phyloP scores from a whole-genome alignment of 768 basidiomycete species.

The Kwoniella sp. region DNA sequence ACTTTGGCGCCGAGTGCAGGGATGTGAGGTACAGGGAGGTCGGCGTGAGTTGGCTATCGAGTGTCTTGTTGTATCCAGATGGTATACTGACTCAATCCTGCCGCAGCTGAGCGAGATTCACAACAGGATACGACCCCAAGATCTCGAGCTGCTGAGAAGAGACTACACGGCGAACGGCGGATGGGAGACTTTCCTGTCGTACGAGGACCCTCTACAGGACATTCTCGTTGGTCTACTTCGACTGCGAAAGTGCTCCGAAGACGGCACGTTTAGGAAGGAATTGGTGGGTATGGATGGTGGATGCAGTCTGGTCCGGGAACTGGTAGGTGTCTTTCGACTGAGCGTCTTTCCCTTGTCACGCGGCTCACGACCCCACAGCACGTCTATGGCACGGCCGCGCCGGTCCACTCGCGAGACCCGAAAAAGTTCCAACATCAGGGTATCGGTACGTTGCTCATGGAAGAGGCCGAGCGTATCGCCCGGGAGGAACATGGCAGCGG shows the following conservation, averaged over 20 bases:
- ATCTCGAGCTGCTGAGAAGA: slow-evolving; percentile 86
- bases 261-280: slow-evolving; percentile 94
- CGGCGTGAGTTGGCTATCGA: slow-evolving; percentile 62
- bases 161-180: slow-evolving; percentile 97
- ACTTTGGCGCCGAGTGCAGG: slow-evolving; percentile 94
- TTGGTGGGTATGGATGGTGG: slow-evolving; percentile 63
- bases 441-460: slow-evolving; percentile 95
- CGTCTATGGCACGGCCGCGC: slow-evolving; percentile 96
- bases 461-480: slow-evolving; percentile 97
- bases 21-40: slow-evolving; percentile 98
- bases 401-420: slow-evolving; percentile 93
- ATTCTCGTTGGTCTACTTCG: slow-evolving; percentile 91
- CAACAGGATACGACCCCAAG: slow-evolving; percentile 91
- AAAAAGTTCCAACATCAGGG: slow-evolving; percentile 99
- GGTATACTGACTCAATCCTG: background rate
- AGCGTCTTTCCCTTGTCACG: background rate
- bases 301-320: slow-evolving; percentile 86
- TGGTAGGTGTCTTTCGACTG: slow-evolving; percentile 53
- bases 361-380: slow-evolving; percentile 18
- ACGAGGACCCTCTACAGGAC: slow-evolving; percentile 95
- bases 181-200: slow-evolving; percentile 99
- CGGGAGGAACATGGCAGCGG: slow-evolving; percentile 92
- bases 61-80: background rate
- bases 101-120: slow-evolving; percentile 96
- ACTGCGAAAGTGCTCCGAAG: slow-evolving; percentile 89